A percentile compares a stretch with the other conserved stretches of the same genome.
phyloP scores from a whole-genome alignment of 148 eudicot species.

The Pouteria glomerata region DNA sequence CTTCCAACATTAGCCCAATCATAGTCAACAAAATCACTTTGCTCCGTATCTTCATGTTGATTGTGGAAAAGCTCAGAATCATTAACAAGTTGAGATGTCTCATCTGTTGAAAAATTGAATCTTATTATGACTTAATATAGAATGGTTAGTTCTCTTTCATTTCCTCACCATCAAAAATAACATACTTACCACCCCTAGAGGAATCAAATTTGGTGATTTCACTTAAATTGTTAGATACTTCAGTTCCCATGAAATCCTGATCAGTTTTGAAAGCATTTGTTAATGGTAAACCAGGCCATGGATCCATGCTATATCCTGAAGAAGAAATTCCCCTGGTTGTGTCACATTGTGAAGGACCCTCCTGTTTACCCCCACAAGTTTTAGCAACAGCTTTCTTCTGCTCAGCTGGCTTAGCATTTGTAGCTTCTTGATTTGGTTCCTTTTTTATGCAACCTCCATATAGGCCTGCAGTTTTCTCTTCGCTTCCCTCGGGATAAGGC shows the following conservation, averaged over 20 bases:
- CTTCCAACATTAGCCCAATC: slow-evolving; percentile 83
- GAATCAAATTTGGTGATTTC: slow-evolving; percentile 11
- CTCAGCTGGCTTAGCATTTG: slow-evolving; percentile 31
- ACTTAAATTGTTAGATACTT: slow-evolving; percentile 23
- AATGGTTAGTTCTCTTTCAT: background rate
- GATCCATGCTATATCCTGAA: slow-evolving; percentile 19
- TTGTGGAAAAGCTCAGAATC: slow-evolving; percentile 33
- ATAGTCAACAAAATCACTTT: slow-evolving; percentile 62
- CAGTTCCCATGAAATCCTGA: slow-evolving; percentile 32
- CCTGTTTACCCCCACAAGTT: slow-evolving; percentile 28
- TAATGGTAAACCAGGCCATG: slow-evolving; percentile 32
- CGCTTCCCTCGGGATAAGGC: slow-evolving; percentile 52
- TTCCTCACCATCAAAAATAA: background rate
- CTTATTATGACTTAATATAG: background rate
- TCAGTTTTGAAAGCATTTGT: slow-evolving; percentile 34
- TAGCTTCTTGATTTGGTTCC: slow-evolving; percentile 28
- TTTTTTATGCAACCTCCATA: slow-evolving; percentile 33
- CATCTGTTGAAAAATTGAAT: slow-evolving; percentile 30
- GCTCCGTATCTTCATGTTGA: slow-evolving; percentile 46
- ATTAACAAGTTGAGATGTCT: slow-evolving; percentile 26
- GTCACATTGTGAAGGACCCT: slow-evolving; percentile 17
- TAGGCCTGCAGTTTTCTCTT: slow-evolving; percentile 32
- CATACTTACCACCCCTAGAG: slow-evolving; percentile 9
- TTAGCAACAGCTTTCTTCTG: slow-evolving; percentile 26
- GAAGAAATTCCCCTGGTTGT: slow-evolving; percentile 20